Conservation (phyloP, 768 basidiomycete species). For the Kwoniella dejecticola region DNA sequence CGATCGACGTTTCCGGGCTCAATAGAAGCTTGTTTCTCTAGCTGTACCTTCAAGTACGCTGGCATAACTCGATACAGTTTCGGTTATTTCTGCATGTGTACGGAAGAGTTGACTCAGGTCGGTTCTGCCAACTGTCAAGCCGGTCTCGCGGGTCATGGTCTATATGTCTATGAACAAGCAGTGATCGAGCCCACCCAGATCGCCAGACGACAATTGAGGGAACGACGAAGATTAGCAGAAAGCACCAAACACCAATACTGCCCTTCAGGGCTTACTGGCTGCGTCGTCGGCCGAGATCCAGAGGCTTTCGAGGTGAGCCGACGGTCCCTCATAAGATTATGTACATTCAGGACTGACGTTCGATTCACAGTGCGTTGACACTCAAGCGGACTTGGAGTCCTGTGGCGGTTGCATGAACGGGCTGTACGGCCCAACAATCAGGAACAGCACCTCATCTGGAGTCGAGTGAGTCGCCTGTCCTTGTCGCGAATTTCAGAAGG, state of each 20-base stretch:
- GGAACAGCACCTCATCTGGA: neutral
- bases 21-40: neutral
- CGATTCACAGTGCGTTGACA: constrained; percentile 21
- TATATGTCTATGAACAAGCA: neutral
- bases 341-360: no score
- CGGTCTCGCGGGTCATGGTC: neutral
- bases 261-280: constrained; percentile 2
- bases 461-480: constrained; percentile 3
- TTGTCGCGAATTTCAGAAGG: neutral
- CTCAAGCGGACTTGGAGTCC: constrained; percentile 4
- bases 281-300: neutral
- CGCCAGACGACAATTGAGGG: constrained; percentile 7
- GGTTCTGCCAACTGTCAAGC: neutral
- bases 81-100: neutral
- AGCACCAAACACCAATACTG: neutral
- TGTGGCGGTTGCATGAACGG: constrained; percentile 18
- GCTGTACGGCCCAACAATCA: neutral
- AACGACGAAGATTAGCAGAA: neutral
- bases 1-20: neutral
- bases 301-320: constrained; percentile 14
- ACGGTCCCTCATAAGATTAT: no score
- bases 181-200: neutral
- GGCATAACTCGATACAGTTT: neutral
- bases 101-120: neutral
- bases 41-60: neutral